A percentile compares a stretch with the other conserved stretches of the same genome.
These are phyloP conservation scores for Xylogone sp. DNA, from an alignment of 2,329 filamentous ascomycete species.

Conservation along the genomic window DNA sequence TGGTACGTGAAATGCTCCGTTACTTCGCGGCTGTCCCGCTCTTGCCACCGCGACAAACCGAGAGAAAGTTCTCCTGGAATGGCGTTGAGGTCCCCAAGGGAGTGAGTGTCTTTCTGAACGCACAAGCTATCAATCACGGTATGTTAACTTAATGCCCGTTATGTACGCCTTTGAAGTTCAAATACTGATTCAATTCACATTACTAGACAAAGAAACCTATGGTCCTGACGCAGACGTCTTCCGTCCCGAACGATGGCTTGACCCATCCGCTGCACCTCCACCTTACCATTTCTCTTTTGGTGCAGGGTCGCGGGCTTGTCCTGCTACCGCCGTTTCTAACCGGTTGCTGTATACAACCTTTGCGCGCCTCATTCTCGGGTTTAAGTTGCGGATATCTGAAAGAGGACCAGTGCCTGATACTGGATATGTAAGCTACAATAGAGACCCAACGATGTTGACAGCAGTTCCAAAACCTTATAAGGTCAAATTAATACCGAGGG, in stretches of 20 bases:
- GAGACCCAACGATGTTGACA: conserved; percentile 55
- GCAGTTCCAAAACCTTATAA: conserved; percentile 58
- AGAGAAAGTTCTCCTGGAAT: conserved; percentile 46
- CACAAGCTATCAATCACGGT: conserved; percentile 52
- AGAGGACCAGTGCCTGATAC: conserved; percentile 52
- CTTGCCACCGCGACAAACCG: conserved; percentile 48
- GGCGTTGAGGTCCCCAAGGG: conserved; percentile 46
- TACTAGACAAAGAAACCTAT: conserved; percentile 44
- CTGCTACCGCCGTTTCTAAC: conserved; percentile 47
- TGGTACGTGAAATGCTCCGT: conserved; percentile 48
- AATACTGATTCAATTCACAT: no score
- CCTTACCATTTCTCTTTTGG: conserved; percentile 45
- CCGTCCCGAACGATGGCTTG: conserved; percentile 46
- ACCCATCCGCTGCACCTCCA: conserved; percentile 9
- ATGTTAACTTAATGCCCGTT: no score
- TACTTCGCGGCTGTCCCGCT: conserved; percentile 52
- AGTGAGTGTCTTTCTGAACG: conserved; percentile 52
- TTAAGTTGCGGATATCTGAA: conserved; percentile 45
- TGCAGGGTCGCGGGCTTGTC: conserved; percentile 47
- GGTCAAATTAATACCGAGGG: conserved; percentile 50
- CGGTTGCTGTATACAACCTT: conserved; percentile 46
- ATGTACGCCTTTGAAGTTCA: no score
- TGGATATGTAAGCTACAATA: conserved; percentile 59
- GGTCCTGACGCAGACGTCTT: conserved; percentile 41
- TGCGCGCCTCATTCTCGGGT: conserved; percentile 43